Evolutionary conservation across 176 grass and related monocot genomes (phyloP), one percentile per base, ranked within the genome.

Genomic region (Hyparrhenia diplandra): DNA sequence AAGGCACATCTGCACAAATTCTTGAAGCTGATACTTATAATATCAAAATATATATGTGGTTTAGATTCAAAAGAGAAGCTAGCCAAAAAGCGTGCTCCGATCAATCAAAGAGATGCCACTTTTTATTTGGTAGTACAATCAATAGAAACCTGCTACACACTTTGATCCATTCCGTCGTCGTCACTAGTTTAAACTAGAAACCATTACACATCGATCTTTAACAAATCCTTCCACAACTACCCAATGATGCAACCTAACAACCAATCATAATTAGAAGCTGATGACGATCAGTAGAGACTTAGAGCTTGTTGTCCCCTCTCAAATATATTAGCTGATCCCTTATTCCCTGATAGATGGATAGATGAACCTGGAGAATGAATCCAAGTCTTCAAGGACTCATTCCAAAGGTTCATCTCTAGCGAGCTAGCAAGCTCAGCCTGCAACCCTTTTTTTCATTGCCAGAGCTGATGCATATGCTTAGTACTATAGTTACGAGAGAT

Each of bases 301-400:
- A n/a, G n/a, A 8, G 35, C 35, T 82, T 67, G 17, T 61, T 62
- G 59, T 65, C n/a, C 43, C 31, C 58, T 82, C 79, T 79, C 40
- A 52, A 32, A 52, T 71, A 71, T 39, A 66, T 71, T 79, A 45
- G 73, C 30, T 63, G 84, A 62, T 75, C 43, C 40, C 39, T 82
- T 79, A 84, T 90, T 90, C 37, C 65, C 20, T 68, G 83, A 83
- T 78, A 79, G 18, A 20, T 51, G 46, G 52, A 58, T 58, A 25
- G 88, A 90, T 90, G 88, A 90, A 90, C 88, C 88, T 90, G 79
- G 72, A 86, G 88, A 90, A 90, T 90, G 88, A 90, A 74, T 86
- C 41, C 88, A 90, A 86, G 74, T 86, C 88, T 90, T 90, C 74
- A 86, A 90, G 88, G 84, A 86, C 79, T 86, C 88, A 90, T 90